Base-by-base conservation (phyloP, 2,329 filamentous ascomycete species). In the Penicillium polonicum region DNA sequence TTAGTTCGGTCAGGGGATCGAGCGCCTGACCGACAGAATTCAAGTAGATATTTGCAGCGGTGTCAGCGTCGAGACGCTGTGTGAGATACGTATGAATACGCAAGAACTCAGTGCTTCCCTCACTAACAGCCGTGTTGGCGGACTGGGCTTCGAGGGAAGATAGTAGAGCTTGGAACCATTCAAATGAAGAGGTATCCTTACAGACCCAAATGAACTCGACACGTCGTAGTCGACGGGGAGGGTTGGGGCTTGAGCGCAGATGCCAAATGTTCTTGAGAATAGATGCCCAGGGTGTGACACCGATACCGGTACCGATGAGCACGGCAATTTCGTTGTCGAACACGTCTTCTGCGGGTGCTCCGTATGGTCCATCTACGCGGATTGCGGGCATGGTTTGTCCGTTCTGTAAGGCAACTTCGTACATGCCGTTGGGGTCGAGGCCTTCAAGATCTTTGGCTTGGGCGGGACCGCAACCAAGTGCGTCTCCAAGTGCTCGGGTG, bases 171-270 rank as follows among this genome's bases (percentile, higher is more conserved):
- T 99, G 94, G 82, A 99, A 97, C 94, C 94, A 99, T 78, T 97
- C 94, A 70, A 99, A 99, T 0, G 92, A 96, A 35, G 85, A 89
- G 0, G 92, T 96, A 71, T 97, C 92, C 75, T 90, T 94, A 83
- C 93, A 97, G 51, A 97, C 88, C 94, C 94, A 99, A 80, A 99
- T 95, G 77, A 99, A 99, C 75, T 99, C 94, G 33, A 99, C 93
- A 74, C 94, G 89, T 59, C 92, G 90, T 46, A 99, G 87, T 71
- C 93, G 90, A 49, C 85, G 87, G 1, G 93, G 92, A 25, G 92
- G 91, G 79, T 97, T 94, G 8, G 93, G 92, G 17, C 88, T 86
- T 63, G 94, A 88, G 62, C 94, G 91, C 70, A 96, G 83, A 75
- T 99, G 93, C 91, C 92, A 99, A 77, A 99, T 97, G 75, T 96